A percentile compares a stretch with the other conserved stretches of the same genome.
Conservation (phyloP, 805 yeast species). For the Starmera pachycereana region DNA sequence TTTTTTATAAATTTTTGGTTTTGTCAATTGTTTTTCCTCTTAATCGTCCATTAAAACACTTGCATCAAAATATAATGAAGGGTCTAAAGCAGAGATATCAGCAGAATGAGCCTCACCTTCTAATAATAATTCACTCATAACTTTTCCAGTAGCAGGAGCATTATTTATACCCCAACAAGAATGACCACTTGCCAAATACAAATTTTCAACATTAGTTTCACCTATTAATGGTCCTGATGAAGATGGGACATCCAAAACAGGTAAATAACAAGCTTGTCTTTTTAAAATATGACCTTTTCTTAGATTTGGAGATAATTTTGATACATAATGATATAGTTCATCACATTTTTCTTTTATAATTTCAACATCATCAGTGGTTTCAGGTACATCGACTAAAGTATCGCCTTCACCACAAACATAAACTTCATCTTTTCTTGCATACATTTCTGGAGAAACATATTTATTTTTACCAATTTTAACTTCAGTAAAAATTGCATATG, state of each 20-base stretch:
- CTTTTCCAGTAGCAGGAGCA: slow-evolving; percentile 94
- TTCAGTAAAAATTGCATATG: slow-evolving; percentile 92
- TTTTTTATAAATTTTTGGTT: neutral
- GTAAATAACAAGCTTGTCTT: slow-evolving; percentile 91
- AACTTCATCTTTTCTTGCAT: slow-evolving; percentile 91
- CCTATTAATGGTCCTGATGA: slow-evolving; percentile 92
- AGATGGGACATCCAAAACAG: slow-evolving; percentile 88
- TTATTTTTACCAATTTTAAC: slow-evolving; percentile 55
- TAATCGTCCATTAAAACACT: slow-evolving; percentile 19
- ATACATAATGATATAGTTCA: slow-evolving; percentile 71
- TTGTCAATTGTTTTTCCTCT: neutral
- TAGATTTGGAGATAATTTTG: slow-evolving; percentile 61
- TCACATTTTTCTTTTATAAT: slow-evolving; percentile 84
- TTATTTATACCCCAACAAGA: slow-evolving; percentile 99
- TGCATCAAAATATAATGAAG: slow-evolving; percentile 80
- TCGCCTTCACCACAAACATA: slow-evolving; percentile 98
- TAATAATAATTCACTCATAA: slow-evolving; percentile 75
- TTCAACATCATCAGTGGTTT: slow-evolving; percentile 87
- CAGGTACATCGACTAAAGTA: slow-evolving; percentile 82
- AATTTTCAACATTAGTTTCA: slow-evolving; percentile 74
- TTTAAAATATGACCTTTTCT: slow-evolving; percentile 65
- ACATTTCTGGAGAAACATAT: slow-evolving; percentile 86
- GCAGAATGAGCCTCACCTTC: slow-evolving; percentile 79
- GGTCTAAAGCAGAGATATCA: slow-evolving; percentile 74
- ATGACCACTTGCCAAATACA: slow-evolving; percentile 84